A percentile compares a stretch with the other conserved stretches of the same genome.
phyloP scores from a whole-genome alignment of 306 rosid species.

The Prunus persica region Prunus_persica_NCBIv2 NC_034009.1:25580501-25581000 shows the following conservation, averaged over 20 bases:
- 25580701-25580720: constrained; percentile 45
- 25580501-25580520: constrained; percentile 20
- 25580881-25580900: neutral
- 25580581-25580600: constrained; percentile 44
- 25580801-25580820: constrained; percentile 52
- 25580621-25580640: constrained; percentile 66
- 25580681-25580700: constrained; percentile 78
- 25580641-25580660: constrained; percentile 48
- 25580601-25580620: constrained; percentile 61
- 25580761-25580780: constrained; percentile 85
- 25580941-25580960: constrained; percentile 19
- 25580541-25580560: constrained; percentile 68
- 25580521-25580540: constrained; percentile 70
- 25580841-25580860: constrained; percentile 35
- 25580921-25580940: neutral
- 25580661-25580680: constrained; percentile 93
- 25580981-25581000: neutral
- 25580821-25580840: constrained; percentile 71
- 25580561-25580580: constrained; percentile 66
- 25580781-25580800: constrained; percentile 83
- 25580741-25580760: constrained; percentile 80
- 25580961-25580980: neutral
- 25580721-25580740: constrained; percentile 72
- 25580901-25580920: neutral
- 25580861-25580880: neutral